A percentile compares a stretch with the other conserved stretches of the same genome.
phyloP scores from a whole-genome alignment of 306 rosid genomes.

The Alnus glutinosa region DNA sequence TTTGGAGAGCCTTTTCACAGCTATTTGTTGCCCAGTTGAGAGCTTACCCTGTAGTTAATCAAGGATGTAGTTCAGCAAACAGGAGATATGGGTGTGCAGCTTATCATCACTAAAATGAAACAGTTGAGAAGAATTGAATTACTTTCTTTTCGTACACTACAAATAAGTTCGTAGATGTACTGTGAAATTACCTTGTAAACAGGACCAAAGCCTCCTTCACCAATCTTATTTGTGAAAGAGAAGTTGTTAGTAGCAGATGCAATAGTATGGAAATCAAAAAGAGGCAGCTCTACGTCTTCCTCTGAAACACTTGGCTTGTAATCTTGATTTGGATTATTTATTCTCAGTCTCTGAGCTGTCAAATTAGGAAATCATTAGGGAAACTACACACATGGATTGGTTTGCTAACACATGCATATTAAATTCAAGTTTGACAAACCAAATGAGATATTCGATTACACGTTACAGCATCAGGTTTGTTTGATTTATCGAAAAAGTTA shows the following conservation, averaged over 20 bases:
- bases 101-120: neutral
- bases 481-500: neutral
- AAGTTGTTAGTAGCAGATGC: conserved; percentile 48
- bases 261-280: conserved; percentile 37
- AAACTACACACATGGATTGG: neutral
- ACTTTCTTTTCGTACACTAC: neutral
- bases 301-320: conserved; percentile 16
- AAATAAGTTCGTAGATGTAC: neutral
- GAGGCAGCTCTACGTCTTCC: conserved; percentile 33
- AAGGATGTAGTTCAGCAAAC: neutral
- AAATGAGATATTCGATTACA: neutral
- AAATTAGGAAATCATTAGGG: neutral
- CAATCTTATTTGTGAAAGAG: conserved; percentile 43
- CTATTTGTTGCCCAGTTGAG: conserved; percentile 42
- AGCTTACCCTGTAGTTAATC: conserved; percentile 42
- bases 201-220: conserved; percentile 59
- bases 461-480: neutral
- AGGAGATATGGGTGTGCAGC: neutral
- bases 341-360: neutral
- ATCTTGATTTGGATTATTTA: neutral
- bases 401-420: neutral
- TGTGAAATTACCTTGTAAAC: conserved; percentile 43
- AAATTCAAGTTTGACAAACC: neutral
- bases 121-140: too few species aligned
- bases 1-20: conserved; percentile 44